Evolutionary conservation across 2,329 filamentous ascomycete species (phyloP).

Genomic region (Sclerotinia glacialis): DNA sequence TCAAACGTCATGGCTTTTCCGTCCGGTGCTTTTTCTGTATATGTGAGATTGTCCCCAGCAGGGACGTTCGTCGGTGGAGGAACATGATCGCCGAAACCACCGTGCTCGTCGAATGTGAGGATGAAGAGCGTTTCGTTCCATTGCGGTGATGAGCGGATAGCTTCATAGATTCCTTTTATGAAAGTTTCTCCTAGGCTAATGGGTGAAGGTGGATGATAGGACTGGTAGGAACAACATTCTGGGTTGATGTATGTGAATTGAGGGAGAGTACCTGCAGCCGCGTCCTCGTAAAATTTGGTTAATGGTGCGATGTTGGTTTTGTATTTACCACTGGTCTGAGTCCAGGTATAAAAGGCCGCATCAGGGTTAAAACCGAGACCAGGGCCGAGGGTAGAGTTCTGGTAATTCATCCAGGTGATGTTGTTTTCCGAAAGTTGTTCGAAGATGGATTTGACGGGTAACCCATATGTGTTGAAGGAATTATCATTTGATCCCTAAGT

Average conservation of each 20-base stretch:
- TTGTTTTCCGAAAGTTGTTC: constrained; percentile 43
- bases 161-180: constrained; percentile 48
- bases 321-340: constrained; percentile 39
- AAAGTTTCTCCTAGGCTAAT: constrained; percentile 47
- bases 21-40: constrained; percentile 41
- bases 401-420: constrained; percentile 49
- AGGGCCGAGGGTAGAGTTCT: constrained; percentile 42
- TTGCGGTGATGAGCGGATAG: constrained; percentile 45
- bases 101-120: constrained; percentile 48
- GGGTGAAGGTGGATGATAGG: constrained; percentile 46
- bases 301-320: constrained; percentile 42
- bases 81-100: constrained; percentile 49
- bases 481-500: constrained; percentile 36
- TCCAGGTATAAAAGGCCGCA: constrained; percentile 46
- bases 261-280: constrained; percentile 45
- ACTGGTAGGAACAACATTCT: constrained; percentile 50
- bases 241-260: constrained; percentile 50
- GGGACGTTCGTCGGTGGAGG: constrained; percentile 44
- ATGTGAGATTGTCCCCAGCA: constrained; percentile 40
- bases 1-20: constrained; percentile 42
- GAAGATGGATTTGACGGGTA: constrained; percentile 44
- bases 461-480: constrained; percentile 38
- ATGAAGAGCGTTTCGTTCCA: constrained; percentile 49
- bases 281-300: constrained; percentile 46
- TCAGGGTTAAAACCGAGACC: constrained; percentile 44